Evolutionary conservation across 208 protist species (phyloP), one percentile per base, ranked within the genome.

Genomic region (Acanthamoeba culbertsoni): DNA sequence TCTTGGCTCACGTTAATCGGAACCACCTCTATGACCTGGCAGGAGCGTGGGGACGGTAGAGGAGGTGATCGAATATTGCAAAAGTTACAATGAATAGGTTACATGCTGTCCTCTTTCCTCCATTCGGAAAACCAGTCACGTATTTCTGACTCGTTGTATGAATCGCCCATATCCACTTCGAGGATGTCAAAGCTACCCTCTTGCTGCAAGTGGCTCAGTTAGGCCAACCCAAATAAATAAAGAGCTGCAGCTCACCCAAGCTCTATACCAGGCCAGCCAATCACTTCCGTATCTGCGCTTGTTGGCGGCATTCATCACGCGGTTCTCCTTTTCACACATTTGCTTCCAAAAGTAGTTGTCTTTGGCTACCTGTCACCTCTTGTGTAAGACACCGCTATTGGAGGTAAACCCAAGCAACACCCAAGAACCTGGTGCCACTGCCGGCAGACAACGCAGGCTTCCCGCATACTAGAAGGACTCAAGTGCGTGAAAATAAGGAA

Each of bases 61-160:
- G 31, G 77, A 86, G 28, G 43, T 86, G 28, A 14, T 55, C n/a
- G 28, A 86, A 12, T 86, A 86, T n/a, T 86, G 77, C 77, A 86
- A 86, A 55, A 7, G 28, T 43, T 86, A 62, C 51, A 4, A 55
- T 10, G 77, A 86, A 35, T 86, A 40, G n/a, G n/a, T n/a, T n/a
- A n/a, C n/a, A n/a, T n/a, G n/a, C n/a, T n/a, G n/a, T n/a, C n/a
- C n/a, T n/a, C n/a, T n/a, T n/a, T n/a, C n/a, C n/a, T n/a, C n/a
- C n/a, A n/a, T n/a, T n/a, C n/a, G n/a, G n/a, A n/a, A n/a, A n/a
- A n/a, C n/a, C n/a, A n/a, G n/a, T n/a, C n/a, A n/a, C n/a, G n/a
- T n/a, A n/a, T n/a, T n/a, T n/a, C n/a, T n/a, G n/a, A n/a, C n/a
- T n/a, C n/a, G n/a, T n/a, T n/a, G n/a, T n/a, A n/a, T n/a, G n/a